A percentile compares a stretch with the other conserved stretches of the same genome.
phyloP scores from a whole-genome alignment of 129 eudicot genomes.

The Arctium lappa region DNA sequence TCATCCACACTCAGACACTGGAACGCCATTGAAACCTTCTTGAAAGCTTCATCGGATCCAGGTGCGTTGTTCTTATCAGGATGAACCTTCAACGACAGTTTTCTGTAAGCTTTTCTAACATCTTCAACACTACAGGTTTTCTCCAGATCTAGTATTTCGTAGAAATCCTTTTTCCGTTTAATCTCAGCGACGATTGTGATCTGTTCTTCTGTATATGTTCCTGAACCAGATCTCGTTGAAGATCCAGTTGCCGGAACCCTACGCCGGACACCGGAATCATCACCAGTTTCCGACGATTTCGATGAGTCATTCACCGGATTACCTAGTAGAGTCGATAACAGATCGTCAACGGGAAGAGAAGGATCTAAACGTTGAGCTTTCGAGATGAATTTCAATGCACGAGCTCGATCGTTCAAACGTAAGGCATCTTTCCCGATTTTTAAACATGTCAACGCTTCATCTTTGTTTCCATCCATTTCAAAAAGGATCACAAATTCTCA shows the following conservation, averaged over 20 bases:
- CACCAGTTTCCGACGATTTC: not conserved
- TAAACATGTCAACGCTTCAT: conserved; percentile 71
- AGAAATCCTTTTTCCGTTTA: conserved; percentile 65
- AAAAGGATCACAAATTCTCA: too few species aligned
- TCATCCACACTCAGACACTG: conserved; percentile 69
- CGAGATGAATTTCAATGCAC: conserved; percentile 57
- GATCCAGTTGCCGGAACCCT: conserved; percentile 39
- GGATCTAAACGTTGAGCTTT: conserved; percentile 77
- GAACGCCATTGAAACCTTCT: conserved; percentile 69
- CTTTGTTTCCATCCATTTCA: conserved; percentile 72
- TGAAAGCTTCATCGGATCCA: conserved; percentile 77
- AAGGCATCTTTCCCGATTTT: conserved; percentile 54
- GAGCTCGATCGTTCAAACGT: conserved; percentile 50
- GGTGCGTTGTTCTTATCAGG: conserved; percentile 42
- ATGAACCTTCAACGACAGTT: conserved; percentile 46
- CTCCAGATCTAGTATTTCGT: conserved; percentile 61
- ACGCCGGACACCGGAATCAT: conserved; percentile 36
- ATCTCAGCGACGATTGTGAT: conserved; percentile 51
- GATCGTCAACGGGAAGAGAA: conserved; percentile 51
- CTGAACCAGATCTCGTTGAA: conserved; percentile 23
- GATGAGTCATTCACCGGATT: not conserved
- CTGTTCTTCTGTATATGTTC: conserved; percentile 52
- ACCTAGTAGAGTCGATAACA: conserved; percentile 27
- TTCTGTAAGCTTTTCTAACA: conserved; percentile 68
- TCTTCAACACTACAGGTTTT: conserved; percentile 63